Base-by-base conservation (phyloP, 306 rosid genomes). In the Gynostemma pentaphyllum region DNA sequence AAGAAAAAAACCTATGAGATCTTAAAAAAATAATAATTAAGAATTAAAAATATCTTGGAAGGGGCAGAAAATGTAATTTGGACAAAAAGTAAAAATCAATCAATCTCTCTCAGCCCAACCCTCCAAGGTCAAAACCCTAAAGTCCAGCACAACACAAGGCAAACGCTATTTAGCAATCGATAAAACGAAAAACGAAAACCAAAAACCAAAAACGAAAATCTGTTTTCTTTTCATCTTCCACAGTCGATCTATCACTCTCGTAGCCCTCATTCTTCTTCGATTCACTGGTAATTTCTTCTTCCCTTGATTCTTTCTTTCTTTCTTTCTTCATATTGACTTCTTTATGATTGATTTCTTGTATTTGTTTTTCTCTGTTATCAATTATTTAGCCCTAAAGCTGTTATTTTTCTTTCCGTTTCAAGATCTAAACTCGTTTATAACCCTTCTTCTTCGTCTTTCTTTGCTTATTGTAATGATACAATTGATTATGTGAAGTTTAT, bases 51-150 rank as follows among this genome's bases (percentile, higher is more conserved):
- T 45, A 45, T 47, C 1, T 9, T 10, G 28, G 37, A n/a, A n/a
- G n/a, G 7, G 54, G 54, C 28, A 48, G 14, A 48, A 10, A 48
- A 30, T 23, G 55, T 49, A 49, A 49, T 49, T 49, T 23, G 28
- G 55, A 6, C 37, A 32, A 30, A 47, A 47, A 47, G 27, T 47
- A 47, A 47, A 47, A 22, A n/a, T n/a, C n/a, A n/a, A n/a, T n/a
- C n/a, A n/a, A n/a, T n/a, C n/a, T n/a, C n/a, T n/a, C n/a, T 47
- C 51, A 45, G 51, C 11, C 27, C 53, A n/a, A n/a, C n/a, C n/a
- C 7, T 7, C 30, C 16, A 50, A 32, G 56, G 56, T 50, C 56
- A 50, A 59, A 59, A 59, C 64, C 64, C 64, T 59, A 59, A 24
- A 36, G 29, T 59, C 46, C 64, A 30, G 30, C 44, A 36, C 30